phyloP scores from a whole-genome alignment of 2,329 filamentous ascomycete species.

The Diaporthe sp. region DNA sequence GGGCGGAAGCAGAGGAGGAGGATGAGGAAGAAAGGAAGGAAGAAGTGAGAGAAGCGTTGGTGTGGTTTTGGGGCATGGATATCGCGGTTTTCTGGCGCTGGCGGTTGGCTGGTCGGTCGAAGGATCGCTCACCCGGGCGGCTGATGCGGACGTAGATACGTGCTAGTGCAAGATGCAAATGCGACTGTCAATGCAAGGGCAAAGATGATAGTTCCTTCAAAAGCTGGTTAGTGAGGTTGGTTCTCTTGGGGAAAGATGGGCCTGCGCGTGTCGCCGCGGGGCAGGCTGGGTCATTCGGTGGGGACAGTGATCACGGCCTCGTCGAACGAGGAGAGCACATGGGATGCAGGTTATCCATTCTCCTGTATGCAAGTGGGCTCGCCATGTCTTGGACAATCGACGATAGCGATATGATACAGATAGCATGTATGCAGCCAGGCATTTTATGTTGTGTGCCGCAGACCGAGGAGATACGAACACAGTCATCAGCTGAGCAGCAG shows the following conservation, averaged over 20 bases:
- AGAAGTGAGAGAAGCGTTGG: not conserved
- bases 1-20: not conserved
- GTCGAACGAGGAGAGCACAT: constrained; percentile 10
- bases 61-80: not conserved
- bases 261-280: constrained; percentile 21
- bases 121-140: constrained; percentile 10
- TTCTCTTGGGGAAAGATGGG: constrained; percentile 8
- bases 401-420: not conserved
- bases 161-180: not conserved
- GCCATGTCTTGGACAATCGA: not conserved
- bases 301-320: not conserved
- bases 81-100: not conserved
- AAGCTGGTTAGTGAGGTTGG: not conserved
- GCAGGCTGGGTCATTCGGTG: not conserved
- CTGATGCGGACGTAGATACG: constrained; percentile 10
- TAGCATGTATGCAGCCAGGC: not conserved
- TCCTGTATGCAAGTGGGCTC: not conserved
- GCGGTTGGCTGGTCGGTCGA: not conserved
- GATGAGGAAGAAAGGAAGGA: no score
- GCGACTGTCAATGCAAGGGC: not conserved
- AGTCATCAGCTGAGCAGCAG: not conserved
- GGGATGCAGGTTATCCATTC: not conserved
- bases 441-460: not conserved
- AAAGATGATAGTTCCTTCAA: not conserved
- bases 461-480: not conserved